A percentile compares a stretch with the other conserved stretches of the same genome.
Evolutionary conservation across 805 yeast genomes (phyloP).

Genomic region (Alloascoidea hylecoeti): DNA sequence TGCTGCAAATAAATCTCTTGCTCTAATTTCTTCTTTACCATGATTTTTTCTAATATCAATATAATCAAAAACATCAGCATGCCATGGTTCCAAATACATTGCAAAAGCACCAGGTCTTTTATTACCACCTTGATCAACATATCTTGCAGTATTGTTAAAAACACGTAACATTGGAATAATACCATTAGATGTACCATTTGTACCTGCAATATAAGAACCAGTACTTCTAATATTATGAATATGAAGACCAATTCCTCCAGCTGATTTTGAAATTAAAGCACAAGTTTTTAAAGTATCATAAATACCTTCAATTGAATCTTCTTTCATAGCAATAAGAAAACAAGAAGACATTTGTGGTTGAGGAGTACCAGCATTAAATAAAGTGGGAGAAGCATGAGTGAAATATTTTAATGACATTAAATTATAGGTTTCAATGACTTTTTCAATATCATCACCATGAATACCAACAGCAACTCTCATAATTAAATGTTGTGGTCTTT

Average conservation of each 20-base stretch:
- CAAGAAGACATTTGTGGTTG: conserved; percentile 82
- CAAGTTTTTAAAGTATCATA: conserved; percentile 79
- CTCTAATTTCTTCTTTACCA: conserved; percentile 88
- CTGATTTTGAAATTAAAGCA: conserved; percentile 84
- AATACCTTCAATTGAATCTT: conserved; percentile 92
- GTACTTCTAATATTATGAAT: conserved; percentile 75
- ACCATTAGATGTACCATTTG: conserved; percentile 89
- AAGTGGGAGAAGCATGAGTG: conserved; percentile 91
- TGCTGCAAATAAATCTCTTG: conserved; percentile 87
- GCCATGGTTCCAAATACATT: conserved; percentile 94
- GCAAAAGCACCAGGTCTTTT: conserved; percentile 98
- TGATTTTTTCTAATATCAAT: conserved; percentile 82
- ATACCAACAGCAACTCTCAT: conserved; percentile 90
- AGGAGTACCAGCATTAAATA: conserved; percentile 88
- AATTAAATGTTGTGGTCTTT: conserved; percentile 83
- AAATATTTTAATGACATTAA: conserved; percentile 79
- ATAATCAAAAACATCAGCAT: conserved; percentile 78
- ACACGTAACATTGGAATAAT: conserved; percentile 94
- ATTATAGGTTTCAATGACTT: conserved; percentile 70
- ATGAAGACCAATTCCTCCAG: conserved; percentile 93
- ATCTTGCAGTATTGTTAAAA: conserved; percentile 89
- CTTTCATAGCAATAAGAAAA: conserved; percentile 81
- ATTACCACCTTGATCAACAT: conserved; percentile 97
- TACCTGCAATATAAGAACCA: conserved; percentile 82
- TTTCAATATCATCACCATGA: conserved; percentile 53